Base-by-base conservation (phyloP, 108 stramenopile genomes). In the Aurantiochytrium sp. region DNA sequence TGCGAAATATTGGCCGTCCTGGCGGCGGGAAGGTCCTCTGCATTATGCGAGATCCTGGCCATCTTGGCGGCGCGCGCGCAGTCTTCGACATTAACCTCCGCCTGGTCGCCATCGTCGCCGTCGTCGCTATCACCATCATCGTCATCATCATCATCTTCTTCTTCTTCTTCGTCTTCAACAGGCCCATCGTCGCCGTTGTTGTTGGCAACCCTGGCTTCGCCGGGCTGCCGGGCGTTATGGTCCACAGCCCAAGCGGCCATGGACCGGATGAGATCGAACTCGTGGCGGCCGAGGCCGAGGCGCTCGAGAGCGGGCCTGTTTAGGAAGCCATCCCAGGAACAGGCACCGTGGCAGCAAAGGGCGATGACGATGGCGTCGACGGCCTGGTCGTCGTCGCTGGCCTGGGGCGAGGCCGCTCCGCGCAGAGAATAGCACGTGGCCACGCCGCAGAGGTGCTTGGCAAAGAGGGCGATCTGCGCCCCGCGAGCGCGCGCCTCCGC, bases 401-500 rank as follows among this genome's bases (percentile, higher is more conserved):
- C 1, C 24, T 81, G 36, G 19, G 59, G 59, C 2, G 59, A 65
- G 0, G 73, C 73, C 6, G 73, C 73, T 12, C 73, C 39, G 6
- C 73, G 73, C 45, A 81, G 24, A 48, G 73, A 6, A 48, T 48
- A 81, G 30, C 73, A 81, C 6, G 73, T 81, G 21, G 73, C 73
- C n/a, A 48, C 73, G 6, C 73, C 73, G 45, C 73, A 81, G 8
- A 81, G 30, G 24, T 81, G 73, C 45, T 81, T 81, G 12, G 73
- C 39, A 48, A 48, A n/a, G 12, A 81, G 39, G 36, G 30, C 73
- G 30, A 48, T 12, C 24, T 24, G 73, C 27, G 59, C 27, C 59
- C 45, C 45, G n/a, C 30, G 6, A 12, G 39, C 1, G 19, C 42
- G 39, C 10, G 10, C n/a, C 6, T 17, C 3, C 73, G 17, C 39